Conservation (phyloP, 805 yeast species). For the Saturnispora dispora region DNA sequence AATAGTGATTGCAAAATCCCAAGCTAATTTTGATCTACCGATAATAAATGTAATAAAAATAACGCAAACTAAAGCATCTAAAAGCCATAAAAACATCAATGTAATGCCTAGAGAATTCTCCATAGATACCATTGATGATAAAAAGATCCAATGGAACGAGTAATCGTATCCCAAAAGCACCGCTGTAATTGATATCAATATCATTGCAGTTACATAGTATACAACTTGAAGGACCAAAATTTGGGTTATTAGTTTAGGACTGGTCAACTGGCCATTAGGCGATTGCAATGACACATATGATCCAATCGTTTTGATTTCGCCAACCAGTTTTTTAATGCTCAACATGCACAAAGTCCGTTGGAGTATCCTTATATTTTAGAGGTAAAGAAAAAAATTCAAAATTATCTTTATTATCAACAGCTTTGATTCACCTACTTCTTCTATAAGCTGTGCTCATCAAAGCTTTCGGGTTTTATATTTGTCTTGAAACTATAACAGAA, state of each 20-base stretch:
- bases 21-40: slow-evolving; percentile 86
- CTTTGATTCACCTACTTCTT: background rate
- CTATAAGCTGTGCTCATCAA: background rate
- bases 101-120: slow-evolving; percentile 78
- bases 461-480: background rate
- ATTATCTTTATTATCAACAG: background rate
- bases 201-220: slow-evolving; percentile 65
- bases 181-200: slow-evolving; percentile 57
- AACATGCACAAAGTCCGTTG: background rate
- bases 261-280: slow-evolving; percentile 3
- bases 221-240: slow-evolving; percentile 69
- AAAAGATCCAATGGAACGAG: slow-evolving; percentile 60
- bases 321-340: background rate
- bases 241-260: slow-evolving; percentile 33
- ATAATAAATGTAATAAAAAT: slow-evolving; percentile 78
- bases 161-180: slow-evolving; percentile 64
- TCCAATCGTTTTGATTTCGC: background rate
- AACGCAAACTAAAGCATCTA: slow-evolving; percentile 77
- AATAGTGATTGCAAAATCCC: slow-evolving; percentile 94
- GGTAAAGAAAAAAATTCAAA: background rate
- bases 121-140: slow-evolving; percentile 66
- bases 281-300: background rate
- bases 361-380: background rate
- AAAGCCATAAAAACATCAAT: slow-evolving; percentile 65
- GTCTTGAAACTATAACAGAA: background rate